Evolutionary conservation across 305 asterid species (phyloP), one percentile per base, ranked within the genome.

Genomic region (Salvia sclarea): DNA sequence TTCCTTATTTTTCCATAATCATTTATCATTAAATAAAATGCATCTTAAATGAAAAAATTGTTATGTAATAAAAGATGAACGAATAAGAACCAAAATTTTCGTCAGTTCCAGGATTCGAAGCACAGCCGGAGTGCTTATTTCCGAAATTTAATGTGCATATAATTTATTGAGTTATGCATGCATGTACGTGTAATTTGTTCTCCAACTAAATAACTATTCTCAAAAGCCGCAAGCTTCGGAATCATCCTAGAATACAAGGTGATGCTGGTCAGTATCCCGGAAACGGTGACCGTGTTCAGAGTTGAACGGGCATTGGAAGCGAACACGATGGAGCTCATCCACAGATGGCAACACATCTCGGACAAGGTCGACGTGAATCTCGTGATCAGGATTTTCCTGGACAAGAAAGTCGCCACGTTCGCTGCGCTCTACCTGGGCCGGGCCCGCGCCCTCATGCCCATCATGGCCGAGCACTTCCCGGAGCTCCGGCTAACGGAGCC

Each of bases 261-360:
- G 2, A n/a, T 66, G 2, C 13, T 83, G 47, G 60, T 78, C 1
- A 28, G 54, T 0, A 81, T 83, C 2, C 85, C 88, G 0, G 75
- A 73, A 49, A 75, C 4, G 0, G 83, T 80, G 9, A 76, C 88
- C 0, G 79, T 74, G 45, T 83, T 83, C 70, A 80, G 67, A 52
- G 80, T 83, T n/a, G 24, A 78, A 1, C 71, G 75, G 20, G 72
- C 74, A 21, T 10, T 69, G 24, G 82, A 80, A 30, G 60, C 74
- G 2, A 59, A 76, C 37, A 85, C 85, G n/a, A 78, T 80, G 4
- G 65, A 68, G 21, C 9, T 83, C 7, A 76, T 83, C 3, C 68
- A 80, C 64, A 50, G 41, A 17, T 83, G 88, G 85, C 88, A 80
- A 78, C 49, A 71, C n/a, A 28, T 83, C 22, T 76, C 80, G 0